Base-by-base conservation (phyloP, 1,284 basidiomycete species). In the Ganoderma lucidum region DNA sequence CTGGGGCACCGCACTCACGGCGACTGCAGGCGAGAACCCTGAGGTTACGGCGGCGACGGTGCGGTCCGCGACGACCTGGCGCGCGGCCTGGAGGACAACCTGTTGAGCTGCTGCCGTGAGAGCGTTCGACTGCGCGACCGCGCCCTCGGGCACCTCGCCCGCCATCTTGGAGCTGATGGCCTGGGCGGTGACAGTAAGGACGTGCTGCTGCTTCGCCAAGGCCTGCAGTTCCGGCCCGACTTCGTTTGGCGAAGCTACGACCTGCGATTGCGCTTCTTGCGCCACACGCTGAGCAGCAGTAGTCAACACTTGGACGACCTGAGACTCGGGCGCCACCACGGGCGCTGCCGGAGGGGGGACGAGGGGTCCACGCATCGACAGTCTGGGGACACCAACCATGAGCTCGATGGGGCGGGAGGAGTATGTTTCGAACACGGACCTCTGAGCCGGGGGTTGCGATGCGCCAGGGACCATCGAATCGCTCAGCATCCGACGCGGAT, bases 201-300 rank as follows among this genome's bases (percentile, higher is more conserved):
- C 91, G 73, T 93, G 89, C 75, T 92, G 92, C 81, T 94, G 93
- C 78, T 93, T 93, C 53, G 87, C 90, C 66, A 94, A 85, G 17
- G 88, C 87, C 76, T 91, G 86, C 28, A 92, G 77, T 73, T 90
- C 86, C 32, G 82, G 81, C 19, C 80, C 83, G 39, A 80, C 78
- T 68, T 87, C 84, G 65, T 83, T 84, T 32, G 85, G 82, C 53
- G 87, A 85, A 8, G 84, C 83, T 55, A 90, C 86, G 42, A 89
- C 85, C 76, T 92, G 90, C 15, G 87, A 88, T 72, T 91, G 88
- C 2, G 90, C 88, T 76, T 91, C 89, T 77, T 91, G 88, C 6
- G 90, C 90, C 32, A 94, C 90, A 48, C 91, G 89, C 73, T 92
- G 89, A 39, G 90, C 92, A 55, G 91, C 92, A 58, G 86, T 88